Conservation (phyloP, 306 rosid genomes). For the Fagus crenata region DNA sequence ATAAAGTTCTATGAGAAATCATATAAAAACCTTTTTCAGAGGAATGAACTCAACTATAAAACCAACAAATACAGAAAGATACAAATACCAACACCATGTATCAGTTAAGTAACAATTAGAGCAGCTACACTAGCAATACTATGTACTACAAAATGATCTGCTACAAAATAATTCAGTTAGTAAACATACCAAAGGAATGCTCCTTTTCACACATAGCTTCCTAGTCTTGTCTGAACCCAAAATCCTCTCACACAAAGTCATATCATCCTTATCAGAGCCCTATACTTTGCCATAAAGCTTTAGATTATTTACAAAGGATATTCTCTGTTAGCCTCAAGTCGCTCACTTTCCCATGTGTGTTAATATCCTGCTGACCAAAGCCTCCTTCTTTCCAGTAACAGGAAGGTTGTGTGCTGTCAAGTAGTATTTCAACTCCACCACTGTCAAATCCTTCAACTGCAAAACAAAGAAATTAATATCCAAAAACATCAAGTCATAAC, state of each 20-base stretch:
- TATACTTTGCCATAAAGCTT: neutral
- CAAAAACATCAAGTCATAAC: neutral
- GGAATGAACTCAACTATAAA: too few relatives aligned
- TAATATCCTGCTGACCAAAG: slow-evolving; percentile 71
- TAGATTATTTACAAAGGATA: neutral
- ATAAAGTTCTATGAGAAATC: too few relatives aligned
- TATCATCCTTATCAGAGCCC: neutral
- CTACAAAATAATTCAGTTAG: neutral
- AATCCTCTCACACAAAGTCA: neutral
- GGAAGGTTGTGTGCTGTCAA: slow-evolving; percentile 79
- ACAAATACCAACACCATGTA: too few relatives aligned
- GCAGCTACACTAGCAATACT: neutral
- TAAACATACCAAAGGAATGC: neutral
- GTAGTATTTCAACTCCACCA: slow-evolving; percentile 67
- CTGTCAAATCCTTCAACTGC: slow-evolving; percentile 91
- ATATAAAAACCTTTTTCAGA: too few relatives aligned
- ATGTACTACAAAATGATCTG: neutral
- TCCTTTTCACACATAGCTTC: neutral
- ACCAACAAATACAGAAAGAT: too few relatives aligned
- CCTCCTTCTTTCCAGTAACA: slow-evolving; percentile 82
- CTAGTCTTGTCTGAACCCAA: neutral
- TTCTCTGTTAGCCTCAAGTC: neutral
- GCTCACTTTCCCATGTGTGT: slow-evolving; percentile 77
- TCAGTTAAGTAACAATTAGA: too few relatives aligned
- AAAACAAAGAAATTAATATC: slow-evolving; percentile 25